These are phyloP conservation scores for Quercus aquifolioides DNA, from an alignment of 306 rosid species.

Conservation along the genomic window DNA sequence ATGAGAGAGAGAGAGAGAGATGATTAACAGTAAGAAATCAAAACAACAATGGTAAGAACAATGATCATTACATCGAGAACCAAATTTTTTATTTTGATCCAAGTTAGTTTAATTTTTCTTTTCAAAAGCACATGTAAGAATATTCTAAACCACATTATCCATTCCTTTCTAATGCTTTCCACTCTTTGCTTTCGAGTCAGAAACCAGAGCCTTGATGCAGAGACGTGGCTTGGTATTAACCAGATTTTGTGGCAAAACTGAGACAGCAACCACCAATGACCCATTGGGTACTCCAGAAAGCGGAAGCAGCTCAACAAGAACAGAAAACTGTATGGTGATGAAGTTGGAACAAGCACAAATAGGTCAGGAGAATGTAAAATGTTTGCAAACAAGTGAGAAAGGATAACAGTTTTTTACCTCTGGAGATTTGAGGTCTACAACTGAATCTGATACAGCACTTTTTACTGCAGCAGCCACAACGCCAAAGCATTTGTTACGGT, in stretches of 20 bases:
- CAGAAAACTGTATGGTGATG: constrained; percentile 50
- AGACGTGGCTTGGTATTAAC: constrained; percentile 77
- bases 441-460: constrained; percentile 51
- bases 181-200: constrained; percentile 45
- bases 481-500: constrained; percentile 78
- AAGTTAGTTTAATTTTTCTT: not conserved
- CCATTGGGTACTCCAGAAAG: constrained; percentile 68
- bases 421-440: constrained; percentile 80
- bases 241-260: constrained; percentile 67
- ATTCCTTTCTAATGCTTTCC: constrained; percentile 26
- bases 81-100: too few species aligned
- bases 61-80: too few species aligned
- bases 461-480: constrained; percentile 77
- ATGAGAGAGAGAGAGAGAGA: too few species aligned
- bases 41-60: too few species aligned
- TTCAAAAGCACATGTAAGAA: not conserved
- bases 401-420: constrained; percentile 42
- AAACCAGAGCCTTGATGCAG: constrained; percentile 56
- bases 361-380: constrained; percentile 4
- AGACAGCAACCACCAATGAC: constrained; percentile 65
- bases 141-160: not conserved
- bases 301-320: constrained; percentile 81
- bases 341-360: constrained; percentile 17
- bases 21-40: too few species aligned
- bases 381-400: not conserved